These are phyloP conservation scores for Penicillium sp. DNA, from an alignment of 2,329 filamentous ascomycete genomes.

Conservation along the genomic window DNA sequence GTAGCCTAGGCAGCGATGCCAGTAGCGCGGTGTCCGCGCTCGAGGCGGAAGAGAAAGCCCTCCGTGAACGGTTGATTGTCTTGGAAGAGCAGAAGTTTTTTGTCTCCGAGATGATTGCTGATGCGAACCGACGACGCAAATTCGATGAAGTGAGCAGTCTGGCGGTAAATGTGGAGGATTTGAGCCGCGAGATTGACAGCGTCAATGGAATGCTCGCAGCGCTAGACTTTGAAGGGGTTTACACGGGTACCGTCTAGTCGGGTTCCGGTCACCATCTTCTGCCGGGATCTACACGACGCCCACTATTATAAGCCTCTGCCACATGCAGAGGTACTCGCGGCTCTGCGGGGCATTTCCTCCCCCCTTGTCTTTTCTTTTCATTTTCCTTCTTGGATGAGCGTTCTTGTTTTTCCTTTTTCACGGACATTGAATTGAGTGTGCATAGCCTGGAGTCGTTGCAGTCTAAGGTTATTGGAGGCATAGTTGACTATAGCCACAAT, in stretches of 20 bases:
- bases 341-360: too few species aligned
- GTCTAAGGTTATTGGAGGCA: too few species aligned
- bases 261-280: background rate
- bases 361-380: too few species aligned
- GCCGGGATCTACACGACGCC: too few species aligned
- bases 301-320: too few species aligned
- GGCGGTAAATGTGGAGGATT: slow-evolving; percentile 72
- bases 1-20: slow-evolving; percentile 49
- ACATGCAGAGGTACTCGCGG: too few species aligned
- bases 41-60: slow-evolving; percentile 75
- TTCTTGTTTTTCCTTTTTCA: too few species aligned
- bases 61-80: slow-evolving; percentile 73
- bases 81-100: slow-evolving; percentile 89
- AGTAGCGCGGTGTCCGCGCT: slow-evolving; percentile 58
- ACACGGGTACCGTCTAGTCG: slow-evolving; percentile 28
- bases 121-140: slow-evolving; percentile 66
- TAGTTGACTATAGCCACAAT: too few species aligned
- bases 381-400: too few species aligned
- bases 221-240: slow-evolving; percentile 57
- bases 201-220: slow-evolving; percentile 59
- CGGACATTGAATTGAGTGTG: too few species aligned
- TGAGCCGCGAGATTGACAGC: slow-evolving; percentile 69
- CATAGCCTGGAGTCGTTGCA: too few species aligned
- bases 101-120: slow-evolving; percentile 76
- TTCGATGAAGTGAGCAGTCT: slow-evolving; percentile 84